Percentiles rank a stretch among this genome's conserved stretches.
These are phyloP conservation scores for Viola odorata DNA, from an alignment of 345 rosid species.

Conservation along the genomic window DNA sequence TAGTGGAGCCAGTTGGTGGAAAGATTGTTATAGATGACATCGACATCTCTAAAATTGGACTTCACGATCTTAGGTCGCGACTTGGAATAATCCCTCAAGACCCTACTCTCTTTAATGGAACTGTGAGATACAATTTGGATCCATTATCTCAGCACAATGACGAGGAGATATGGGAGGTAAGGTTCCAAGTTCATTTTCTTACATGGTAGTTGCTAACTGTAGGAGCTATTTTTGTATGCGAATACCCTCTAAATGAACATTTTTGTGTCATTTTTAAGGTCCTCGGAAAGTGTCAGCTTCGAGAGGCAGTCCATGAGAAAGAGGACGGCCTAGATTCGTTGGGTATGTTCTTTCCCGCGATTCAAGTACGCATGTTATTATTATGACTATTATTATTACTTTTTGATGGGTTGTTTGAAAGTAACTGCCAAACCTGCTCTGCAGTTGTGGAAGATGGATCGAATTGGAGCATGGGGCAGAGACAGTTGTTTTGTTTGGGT, in stretches of 20 bases:
- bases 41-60: constrained; percentile 69
- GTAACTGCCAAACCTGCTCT: background rate
- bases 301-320: constrained; percentile 72
- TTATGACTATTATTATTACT: too few species aligned
- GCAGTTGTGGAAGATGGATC: constrained; percentile 88
- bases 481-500: constrained; percentile 84
- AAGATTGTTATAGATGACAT: constrained; percentile 73
- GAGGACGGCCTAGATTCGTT: constrained; percentile 61
- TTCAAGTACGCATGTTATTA: too few species aligned
- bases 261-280: constrained; percentile 36
- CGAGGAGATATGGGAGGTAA: constrained; percentile 94
- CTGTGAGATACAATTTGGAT: constrained; percentile 86
- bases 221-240: background rate
- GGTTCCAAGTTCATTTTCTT: background rate
- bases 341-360: constrained; percentile 51
- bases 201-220: background rate
- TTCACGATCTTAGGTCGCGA: constrained; percentile 82
- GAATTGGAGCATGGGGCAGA: constrained; percentile 98
- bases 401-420: background rate
- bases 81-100: constrained; percentile 94
- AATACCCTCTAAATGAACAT: background rate
- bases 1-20: constrained; percentile 88
- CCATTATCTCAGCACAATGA: constrained; percentile 70
- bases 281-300: constrained; percentile 80
- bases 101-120: constrained; percentile 87